phyloP scores from a whole-genome alignment of 768 basidiomycete species.

The Leccinum rimulosum region DNA sequence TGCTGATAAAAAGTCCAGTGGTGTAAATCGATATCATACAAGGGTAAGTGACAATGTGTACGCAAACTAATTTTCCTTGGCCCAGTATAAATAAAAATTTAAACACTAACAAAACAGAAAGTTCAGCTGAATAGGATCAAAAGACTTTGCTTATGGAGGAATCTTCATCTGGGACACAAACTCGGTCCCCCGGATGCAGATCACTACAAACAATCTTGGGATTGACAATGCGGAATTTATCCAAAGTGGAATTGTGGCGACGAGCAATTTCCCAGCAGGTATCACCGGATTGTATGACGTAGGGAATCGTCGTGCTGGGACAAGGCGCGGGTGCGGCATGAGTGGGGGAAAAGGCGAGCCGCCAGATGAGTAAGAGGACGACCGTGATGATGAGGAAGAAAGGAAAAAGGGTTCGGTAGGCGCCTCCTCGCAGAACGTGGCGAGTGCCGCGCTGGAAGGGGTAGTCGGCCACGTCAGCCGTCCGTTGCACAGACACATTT shows the following conservation, averaged over 20 bases:
- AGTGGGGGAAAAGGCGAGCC: conserved; percentile 45
- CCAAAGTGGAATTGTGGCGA: conserved; percentile 46
- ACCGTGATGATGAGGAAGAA: conserved; percentile 71
- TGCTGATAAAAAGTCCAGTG: conserved; percentile 4
- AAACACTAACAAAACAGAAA: background rate
- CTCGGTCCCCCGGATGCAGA: conserved; percentile 55
- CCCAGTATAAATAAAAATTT: too few species aligned
- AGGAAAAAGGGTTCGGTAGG: conserved; percentile 64
- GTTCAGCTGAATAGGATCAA: conserved; percentile 7
- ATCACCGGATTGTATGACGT: conserved; percentile 57
- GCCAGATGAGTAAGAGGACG: conserved; percentile 61
- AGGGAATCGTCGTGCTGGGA: conserved; percentile 38
- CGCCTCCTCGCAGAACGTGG: conserved; percentile 35
- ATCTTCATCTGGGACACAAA: conserved; percentile 54
- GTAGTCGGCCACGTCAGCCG: conserved; percentile 21
- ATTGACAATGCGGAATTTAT: conserved; percentile 52
- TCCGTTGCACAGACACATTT: background rate
- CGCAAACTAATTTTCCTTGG: background rate
- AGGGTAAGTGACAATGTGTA: conserved; percentile 9
- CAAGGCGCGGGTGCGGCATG: conserved; percentile 24
- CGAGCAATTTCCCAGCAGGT: conserved; percentile 64
- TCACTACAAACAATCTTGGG: conserved; percentile 52
- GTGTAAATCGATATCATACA: conserved; percentile 21
- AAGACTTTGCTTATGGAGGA: conserved; percentile 32
- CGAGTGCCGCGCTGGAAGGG: conserved; percentile 32